phyloP scores from a whole-genome alignment of 2,329 filamentous ascomycete species.

The Monosporascus sp. region DNA sequence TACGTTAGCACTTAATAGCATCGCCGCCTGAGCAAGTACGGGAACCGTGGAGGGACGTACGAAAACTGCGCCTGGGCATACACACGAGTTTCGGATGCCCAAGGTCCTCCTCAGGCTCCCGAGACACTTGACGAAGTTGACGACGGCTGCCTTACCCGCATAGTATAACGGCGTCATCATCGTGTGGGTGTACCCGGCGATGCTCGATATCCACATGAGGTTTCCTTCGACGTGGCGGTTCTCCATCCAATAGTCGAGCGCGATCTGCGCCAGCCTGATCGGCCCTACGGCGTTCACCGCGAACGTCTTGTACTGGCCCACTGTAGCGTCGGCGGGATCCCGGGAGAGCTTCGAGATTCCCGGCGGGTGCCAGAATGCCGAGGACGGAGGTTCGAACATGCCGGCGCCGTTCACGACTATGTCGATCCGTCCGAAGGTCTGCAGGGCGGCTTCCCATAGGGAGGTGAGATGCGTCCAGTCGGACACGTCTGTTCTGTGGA shows the following conservation, averaged over 20 bases:
- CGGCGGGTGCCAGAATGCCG: slow-evolving; percentile 32
- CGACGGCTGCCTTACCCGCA: slow-evolving; percentile 32
- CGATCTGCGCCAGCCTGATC: slow-evolving; percentile 33
- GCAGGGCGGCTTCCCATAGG: slow-evolving; percentile 25
- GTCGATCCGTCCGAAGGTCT: slow-evolving; percentile 26
- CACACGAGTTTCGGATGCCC: slow-evolving; percentile 28
- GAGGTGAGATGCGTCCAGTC: slow-evolving; percentile 30
- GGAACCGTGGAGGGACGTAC: too few species aligned
- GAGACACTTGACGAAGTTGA: slow-evolving; percentile 30
- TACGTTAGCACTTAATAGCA: too few species aligned
- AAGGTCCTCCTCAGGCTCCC: slow-evolving; percentile 24
- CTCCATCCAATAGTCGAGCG: slow-evolving; percentile 32
- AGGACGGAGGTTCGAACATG: slow-evolving; percentile 31
- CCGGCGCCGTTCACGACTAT: slow-evolving; percentile 34
- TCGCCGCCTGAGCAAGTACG: too few species aligned
- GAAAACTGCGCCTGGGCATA: slow-evolving; percentile 3
- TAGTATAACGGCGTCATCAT: slow-evolving; percentile 31
- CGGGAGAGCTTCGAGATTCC: slow-evolving; percentile 20
- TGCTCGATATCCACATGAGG: slow-evolving; percentile 29
- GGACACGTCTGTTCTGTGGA: slow-evolving; percentile 31
- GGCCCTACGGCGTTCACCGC: slow-evolving; percentile 34
- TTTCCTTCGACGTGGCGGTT: slow-evolving; percentile 18
- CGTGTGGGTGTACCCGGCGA: slow-evolving; percentile 25
- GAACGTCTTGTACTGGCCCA: slow-evolving; percentile 29
- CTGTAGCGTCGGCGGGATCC: slow-evolving; percentile 23